These are phyloP conservation scores for Candida endomychidarum DNA, from an alignment of 805 yeast genomes.

Conservation along the genomic window DNA sequence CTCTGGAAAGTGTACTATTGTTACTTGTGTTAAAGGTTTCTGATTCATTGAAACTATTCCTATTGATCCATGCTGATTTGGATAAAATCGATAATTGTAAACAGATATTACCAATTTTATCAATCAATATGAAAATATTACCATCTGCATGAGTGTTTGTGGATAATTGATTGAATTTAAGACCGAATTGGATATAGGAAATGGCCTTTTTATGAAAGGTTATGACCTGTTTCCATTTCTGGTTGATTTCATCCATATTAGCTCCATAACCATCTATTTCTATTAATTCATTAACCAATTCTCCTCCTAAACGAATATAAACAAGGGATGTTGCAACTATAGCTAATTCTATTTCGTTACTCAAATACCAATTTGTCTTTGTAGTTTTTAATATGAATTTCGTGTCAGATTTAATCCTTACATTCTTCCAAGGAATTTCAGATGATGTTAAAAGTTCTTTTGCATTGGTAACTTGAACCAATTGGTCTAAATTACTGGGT, in stretches of 20 bases:
- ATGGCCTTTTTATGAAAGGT: slow-evolving; percentile 32
- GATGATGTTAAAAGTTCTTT: not conserved
- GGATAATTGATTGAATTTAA: slow-evolving; percentile 2
- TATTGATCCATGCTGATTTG: slow-evolving; percentile 38
- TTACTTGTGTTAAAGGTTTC: slow-evolving; percentile 24
- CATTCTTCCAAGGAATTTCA: slow-evolving; percentile 7
- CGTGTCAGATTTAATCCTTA: not conserved
- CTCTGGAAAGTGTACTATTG: slow-evolving; percentile 45
- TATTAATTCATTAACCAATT: slow-evolving; percentile 35
- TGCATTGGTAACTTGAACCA: not conserved
- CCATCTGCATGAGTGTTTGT: slow-evolving; percentile 10
- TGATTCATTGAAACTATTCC: slow-evolving; percentile 21
- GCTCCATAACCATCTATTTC: slow-evolving; percentile 11
- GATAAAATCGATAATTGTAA: slow-evolving; percentile 40
- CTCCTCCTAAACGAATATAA: slow-evolving; percentile 36
- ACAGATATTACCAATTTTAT: slow-evolving; percentile 28
- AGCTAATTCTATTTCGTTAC: slow-evolving; percentile 29
- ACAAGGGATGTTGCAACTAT: slow-evolving; percentile 26
- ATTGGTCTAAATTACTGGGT: not conserved
- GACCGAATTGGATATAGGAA: slow-evolving; percentile 28
- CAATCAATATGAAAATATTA: slow-evolving; percentile 17
- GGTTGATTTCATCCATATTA: slow-evolving; percentile 18
- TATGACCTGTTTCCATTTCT: slow-evolving; percentile 38
- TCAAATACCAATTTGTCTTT: slow-evolving; percentile 28
- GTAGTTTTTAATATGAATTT: not conserved